These are phyloP conservation scores for Candida sanyaensis DNA, from an alignment of 1,139 yeast genomes.

Conservation along the genomic window DNA sequence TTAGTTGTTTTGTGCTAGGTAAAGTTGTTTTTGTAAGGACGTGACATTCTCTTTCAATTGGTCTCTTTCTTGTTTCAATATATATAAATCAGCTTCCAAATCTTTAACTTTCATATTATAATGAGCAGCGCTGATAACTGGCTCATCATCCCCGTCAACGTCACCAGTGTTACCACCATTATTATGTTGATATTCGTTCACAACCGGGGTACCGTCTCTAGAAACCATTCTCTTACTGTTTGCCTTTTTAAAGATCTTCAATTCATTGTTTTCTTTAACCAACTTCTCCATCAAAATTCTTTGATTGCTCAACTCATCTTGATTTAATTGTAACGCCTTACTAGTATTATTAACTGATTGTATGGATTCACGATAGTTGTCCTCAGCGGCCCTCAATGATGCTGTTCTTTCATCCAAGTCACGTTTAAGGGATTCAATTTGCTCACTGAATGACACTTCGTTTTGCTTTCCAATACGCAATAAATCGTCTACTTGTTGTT, in stretches of 20 bases:
- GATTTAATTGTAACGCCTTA: constrained; percentile 71
- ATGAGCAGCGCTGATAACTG: constrained; percentile 60
- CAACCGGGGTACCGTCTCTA: constrained; percentile 25
- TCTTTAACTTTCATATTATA: constrained; percentile 78
- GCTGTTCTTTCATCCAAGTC: constrained; percentile 33
- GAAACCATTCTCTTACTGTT: constrained; percentile 34
- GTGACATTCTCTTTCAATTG: constrained; percentile 69
- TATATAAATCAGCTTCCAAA: constrained; percentile 79
- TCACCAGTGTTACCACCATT: constrained; percentile 19
- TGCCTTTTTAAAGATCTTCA: constrained; percentile 54
- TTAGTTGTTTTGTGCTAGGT: constrained; percentile 24
- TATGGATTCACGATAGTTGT: constrained; percentile 68
- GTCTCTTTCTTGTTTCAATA: constrained; percentile 82
- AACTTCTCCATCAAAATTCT: constrained; percentile 58
- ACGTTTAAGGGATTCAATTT: constrained; percentile 35
- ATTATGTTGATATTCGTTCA: constrained; percentile 13
- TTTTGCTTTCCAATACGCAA: constrained; percentile 40
- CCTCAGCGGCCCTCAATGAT: constrained; percentile 44
- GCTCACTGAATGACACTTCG: constrained; percentile 32
- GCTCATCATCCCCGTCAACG: constrained; percentile 45
- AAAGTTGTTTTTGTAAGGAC: constrained; percentile 58
- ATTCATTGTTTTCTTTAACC: constrained; percentile 67
- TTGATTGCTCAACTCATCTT: constrained; percentile 66
- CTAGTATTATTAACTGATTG: constrained; percentile 75
- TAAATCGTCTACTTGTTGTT: constrained; percentile 50